Evolutionary conservation across 2,329 filamentous ascomycete genomes (phyloP).

Genomic region (Phialophora expanda): DNA sequence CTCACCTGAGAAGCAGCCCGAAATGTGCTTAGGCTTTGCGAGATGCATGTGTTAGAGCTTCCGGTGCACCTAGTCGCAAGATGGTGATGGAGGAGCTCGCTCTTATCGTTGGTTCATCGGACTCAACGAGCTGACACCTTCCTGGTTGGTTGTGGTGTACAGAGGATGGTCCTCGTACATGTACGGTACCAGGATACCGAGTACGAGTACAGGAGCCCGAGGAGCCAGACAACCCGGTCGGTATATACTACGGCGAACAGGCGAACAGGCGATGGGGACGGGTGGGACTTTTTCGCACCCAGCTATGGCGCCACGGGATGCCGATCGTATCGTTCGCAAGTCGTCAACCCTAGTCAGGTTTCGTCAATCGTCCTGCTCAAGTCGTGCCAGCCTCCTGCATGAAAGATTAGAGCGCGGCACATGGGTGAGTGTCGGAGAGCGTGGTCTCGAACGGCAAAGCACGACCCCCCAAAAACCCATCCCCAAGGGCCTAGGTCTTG

Average conservation of each 20-base stretch:
- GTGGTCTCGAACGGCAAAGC: background rate
- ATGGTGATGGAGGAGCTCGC: background rate
- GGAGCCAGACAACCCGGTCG: slow-evolving; percentile 6
- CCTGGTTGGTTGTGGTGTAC: background rate
- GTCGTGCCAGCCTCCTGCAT: slow-evolving; percentile 9
- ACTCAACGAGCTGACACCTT: background rate
- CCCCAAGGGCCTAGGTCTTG: background rate
- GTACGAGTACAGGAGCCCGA: no score
- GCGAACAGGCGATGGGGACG: slow-evolving; percentile 11
- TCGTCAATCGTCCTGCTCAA: slow-evolving; percentile 1
- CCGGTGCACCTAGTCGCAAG: slow-evolving; percentile 9
- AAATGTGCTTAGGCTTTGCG: slow-evolving; percentile 18
- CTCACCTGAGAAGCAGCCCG: slow-evolving; percentile 15
- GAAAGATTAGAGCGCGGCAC: background rate
- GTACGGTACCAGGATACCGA: background rate
- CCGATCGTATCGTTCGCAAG: slow-evolving; percentile 12
- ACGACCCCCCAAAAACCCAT: no score
- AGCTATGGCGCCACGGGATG: slow-evolving; percentile 15
- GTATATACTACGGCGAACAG: no score
- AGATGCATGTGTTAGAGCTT: slow-evolving; percentile 13
- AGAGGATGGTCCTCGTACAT: background rate
- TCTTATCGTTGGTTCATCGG: background rate
- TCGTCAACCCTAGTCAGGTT: slow-evolving; percentile 12
- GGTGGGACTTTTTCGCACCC: background rate
- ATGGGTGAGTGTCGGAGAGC: background rate